Evolutionary conservation across 2,329 filamentous ascomycete genomes (phyloP).

Genomic region (Blastomyces percursus): DNA sequence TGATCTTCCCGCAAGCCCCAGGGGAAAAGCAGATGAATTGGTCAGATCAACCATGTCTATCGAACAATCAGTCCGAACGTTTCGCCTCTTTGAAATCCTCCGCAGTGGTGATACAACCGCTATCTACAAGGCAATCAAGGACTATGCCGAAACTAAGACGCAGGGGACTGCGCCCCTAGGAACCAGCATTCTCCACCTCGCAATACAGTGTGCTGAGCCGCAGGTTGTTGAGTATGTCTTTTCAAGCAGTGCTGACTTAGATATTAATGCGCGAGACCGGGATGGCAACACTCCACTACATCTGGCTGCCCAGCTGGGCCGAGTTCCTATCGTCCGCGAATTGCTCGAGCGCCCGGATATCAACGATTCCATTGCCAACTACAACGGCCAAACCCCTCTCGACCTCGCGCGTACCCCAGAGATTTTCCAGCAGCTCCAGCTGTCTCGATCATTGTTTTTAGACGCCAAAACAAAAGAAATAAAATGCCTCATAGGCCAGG

Average conservation of each 20-base stretch:
- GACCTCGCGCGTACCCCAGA: constrained; percentile 86
- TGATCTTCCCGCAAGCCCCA: constrained; percentile 7
- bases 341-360: constrained; percentile 72
- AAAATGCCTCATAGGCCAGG: constrained; percentile 61
- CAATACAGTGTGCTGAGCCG: constrained; percentile 88
- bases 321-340: constrained; percentile 67
- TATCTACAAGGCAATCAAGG: constrained; percentile 69
- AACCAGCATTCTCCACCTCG: constrained; percentile 82
- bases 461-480: constrained; percentile 77
- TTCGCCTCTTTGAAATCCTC: constrained; percentile 85
- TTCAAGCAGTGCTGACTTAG: constrained; percentile 58
- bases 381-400: constrained; percentile 70
- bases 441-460: constrained; percentile 78
- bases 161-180: constrained; percentile 43
- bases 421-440: constrained; percentile 89
- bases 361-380: constrained; percentile 80
- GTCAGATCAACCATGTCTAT: constrained; percentile 45
- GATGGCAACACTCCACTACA: constrained; percentile 93
- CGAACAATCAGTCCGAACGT: constrained; percentile 88
- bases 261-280: constrained; percentile 81
- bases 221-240: constrained; percentile 92
- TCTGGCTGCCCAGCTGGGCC: constrained; percentile 71
- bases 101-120: constrained; percentile 81
- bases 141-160: constrained; percentile 45
- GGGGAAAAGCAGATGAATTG: constrained; percentile 19